Evolutionary conservation across 192 early-diverging fungal genomes (phyloP).

Genomic region (Mortierella hygrophila): DNA sequence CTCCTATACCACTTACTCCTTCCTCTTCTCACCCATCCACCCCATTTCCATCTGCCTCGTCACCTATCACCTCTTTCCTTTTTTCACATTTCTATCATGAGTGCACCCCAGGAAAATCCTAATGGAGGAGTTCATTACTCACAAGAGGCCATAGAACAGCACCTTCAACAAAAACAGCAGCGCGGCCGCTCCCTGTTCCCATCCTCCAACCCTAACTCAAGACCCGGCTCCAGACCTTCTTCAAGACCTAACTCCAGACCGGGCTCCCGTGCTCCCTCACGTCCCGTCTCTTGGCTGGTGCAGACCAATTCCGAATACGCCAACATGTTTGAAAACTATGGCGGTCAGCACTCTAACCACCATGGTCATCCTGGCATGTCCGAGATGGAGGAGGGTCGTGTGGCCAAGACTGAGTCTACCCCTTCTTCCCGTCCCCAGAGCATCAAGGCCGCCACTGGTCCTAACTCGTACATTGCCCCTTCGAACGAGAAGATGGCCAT

Average conservation of each 20-base stretch:
- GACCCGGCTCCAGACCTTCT: constrained; percentile 21
- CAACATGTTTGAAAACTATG: constrained; percentile 55
- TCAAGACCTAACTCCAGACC: constrained; percentile 28
- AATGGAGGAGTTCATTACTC: neutral
- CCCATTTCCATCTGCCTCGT: neutral
- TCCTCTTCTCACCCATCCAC: neutral
- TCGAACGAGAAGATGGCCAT: constrained; percentile 35
- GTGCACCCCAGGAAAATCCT: neutral
- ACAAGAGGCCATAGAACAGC: neutral
- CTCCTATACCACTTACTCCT: neutral
- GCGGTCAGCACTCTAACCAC: constrained; percentile 16
- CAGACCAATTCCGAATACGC: constrained; percentile 47
- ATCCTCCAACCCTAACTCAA: constrained; percentile 12
- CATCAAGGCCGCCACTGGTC: neutral
- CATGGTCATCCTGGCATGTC: constrained; percentile 14
- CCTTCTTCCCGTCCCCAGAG: constrained; percentile 1
- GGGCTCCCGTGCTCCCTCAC: constrained; percentile 29
- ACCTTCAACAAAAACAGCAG: constrained; percentile 2
- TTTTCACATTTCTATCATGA: neutral
- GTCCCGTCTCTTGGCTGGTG: constrained; percentile 45
- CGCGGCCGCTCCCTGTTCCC: constrained; percentile 16
- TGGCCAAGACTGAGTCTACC: neutral
- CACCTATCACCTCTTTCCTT: neutral
- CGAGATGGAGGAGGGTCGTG: constrained; percentile 20
- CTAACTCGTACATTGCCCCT: constrained; percentile 15